phyloP scores from a whole-genome alignment of 2,329 filamentous ascomycete genomes.

The Penicillium sp. region DNA sequence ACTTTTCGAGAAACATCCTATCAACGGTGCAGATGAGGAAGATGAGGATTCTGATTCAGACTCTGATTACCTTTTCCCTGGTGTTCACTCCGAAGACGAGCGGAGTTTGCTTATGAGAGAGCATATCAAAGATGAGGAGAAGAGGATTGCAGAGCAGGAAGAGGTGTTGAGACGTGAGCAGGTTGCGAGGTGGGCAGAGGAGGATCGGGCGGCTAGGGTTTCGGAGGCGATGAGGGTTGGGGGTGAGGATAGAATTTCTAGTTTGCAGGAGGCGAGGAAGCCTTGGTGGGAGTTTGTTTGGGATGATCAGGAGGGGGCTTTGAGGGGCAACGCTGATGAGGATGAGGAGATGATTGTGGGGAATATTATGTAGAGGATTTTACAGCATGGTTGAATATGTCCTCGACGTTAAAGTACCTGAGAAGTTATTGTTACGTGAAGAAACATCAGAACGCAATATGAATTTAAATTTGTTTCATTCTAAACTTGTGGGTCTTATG shows the following conservation, averaged over 20 bases:
- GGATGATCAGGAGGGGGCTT: constrained; percentile 13
- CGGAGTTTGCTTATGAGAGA: neutral
- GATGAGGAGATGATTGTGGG: neutral
- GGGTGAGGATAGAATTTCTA: constrained; percentile 12
- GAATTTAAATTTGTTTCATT: neutral
- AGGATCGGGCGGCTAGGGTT: neutral
- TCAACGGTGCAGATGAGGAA: constrained; percentile 1
- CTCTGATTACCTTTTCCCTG: neutral
- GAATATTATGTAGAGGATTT: neutral
- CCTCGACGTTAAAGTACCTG: too few species aligned
- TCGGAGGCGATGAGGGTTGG: constrained; percentile 14
- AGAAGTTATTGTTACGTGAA: neutral
- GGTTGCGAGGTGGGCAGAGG: neutral
- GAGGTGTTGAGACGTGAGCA: neutral
- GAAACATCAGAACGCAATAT: neutral
- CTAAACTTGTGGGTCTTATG: neutral
- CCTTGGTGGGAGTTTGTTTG: constrained; percentile 27
- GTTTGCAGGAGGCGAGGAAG: constrained; percentile 12
- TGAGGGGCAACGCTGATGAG: neutral
- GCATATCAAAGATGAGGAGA: neutral
- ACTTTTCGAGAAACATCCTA: neutral
- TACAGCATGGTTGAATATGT: neutral
- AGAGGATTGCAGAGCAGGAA: neutral
- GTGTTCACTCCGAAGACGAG: neutral
- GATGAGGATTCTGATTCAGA: neutral